Evolutionary conservation across 1,284 basidiomycete species (phyloP).

Genomic region (Ustilago trichophora): DNA sequence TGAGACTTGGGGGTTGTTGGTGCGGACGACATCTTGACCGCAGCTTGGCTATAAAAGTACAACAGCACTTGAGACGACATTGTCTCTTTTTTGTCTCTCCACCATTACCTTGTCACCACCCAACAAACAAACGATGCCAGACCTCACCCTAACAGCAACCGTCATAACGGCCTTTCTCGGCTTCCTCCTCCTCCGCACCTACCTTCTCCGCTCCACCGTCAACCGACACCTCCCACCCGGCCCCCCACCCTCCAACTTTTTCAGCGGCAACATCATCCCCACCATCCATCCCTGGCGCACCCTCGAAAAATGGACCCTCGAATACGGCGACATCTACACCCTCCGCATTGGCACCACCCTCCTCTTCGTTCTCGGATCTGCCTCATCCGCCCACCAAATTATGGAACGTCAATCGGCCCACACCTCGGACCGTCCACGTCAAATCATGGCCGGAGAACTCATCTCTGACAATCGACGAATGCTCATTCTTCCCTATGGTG

Average conservation of each 20-base stretch:
- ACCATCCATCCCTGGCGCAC: slow-evolving; percentile 29
- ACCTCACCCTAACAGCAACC: too few relatives aligned
- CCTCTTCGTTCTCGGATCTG: slow-evolving; percentile 30
- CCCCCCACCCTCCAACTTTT: neutral
- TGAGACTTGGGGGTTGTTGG: too few relatives aligned
- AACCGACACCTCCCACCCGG: slow-evolving; percentile 13
- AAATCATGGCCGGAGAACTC: slow-evolving; percentile 45
- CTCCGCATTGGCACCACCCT: slow-evolving; percentile 15
- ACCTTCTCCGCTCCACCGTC: neutral
- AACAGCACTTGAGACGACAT: too few relatives aligned
- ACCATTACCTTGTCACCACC: too few relatives aligned
- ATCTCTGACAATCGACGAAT: slow-evolving; percentile 49
- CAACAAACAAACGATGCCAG: too few relatives aligned
- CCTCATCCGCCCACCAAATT: slow-evolving; percentile 24
- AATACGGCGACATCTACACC: slow-evolving; percentile 36
- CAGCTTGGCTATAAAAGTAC: too few relatives aligned
- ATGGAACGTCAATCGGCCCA: slow-evolving; percentile 16
- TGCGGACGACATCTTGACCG: too few relatives aligned
- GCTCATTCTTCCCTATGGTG: slow-evolving; percentile 42
- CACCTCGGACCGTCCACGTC: slow-evolving; percentile 19
- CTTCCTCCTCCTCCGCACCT: neutral
- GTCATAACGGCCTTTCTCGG: neutral
- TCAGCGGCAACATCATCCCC: slow-evolving; percentile 18
- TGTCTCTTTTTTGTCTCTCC: too few relatives aligned
- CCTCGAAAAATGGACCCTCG: slow-evolving; percentile 29